phyloP scores from a whole-genome alignment of 306 rosid species.

The Castanea sativa region DNA sequence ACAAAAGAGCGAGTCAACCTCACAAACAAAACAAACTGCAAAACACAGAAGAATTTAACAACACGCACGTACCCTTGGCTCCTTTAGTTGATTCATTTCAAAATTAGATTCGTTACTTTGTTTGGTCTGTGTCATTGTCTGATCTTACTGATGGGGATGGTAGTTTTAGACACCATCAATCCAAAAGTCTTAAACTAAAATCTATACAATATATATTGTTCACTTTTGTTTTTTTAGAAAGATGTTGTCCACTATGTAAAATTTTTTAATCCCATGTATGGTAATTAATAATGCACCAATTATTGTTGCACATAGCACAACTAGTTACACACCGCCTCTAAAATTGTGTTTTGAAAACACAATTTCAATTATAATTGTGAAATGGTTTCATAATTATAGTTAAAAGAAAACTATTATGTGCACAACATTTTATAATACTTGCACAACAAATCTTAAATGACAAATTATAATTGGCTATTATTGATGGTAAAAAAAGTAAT shows the following conservation, averaged over 20 bases:
- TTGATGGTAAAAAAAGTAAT: too few relatives aligned
- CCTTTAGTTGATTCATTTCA: background rate
- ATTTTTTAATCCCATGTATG: background rate
- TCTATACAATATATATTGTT: background rate
- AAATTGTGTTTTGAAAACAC: too few relatives aligned
- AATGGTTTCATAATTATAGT: too few relatives aligned
- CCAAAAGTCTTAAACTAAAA: background rate
- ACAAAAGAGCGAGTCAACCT: slow-evolving; percentile 25
- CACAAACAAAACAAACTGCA: slow-evolving; percentile 4
- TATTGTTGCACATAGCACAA: too few relatives aligned
- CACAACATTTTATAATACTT: too few relatives aligned
- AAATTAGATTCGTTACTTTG: slow-evolving; percentile 34
- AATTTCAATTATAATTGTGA: too few relatives aligned
- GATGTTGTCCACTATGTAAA: background rate
- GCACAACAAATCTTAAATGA: too few relatives aligned
- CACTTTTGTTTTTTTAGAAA: background rate
- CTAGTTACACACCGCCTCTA: too few relatives aligned
- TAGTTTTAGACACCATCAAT: background rate
- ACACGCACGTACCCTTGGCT: background rate
- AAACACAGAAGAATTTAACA: slow-evolving; percentile 11
- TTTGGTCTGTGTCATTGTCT: slow-evolving; percentile 19
- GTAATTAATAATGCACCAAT: too few relatives aligned
- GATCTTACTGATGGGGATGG: background rate
- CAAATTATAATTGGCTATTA: fast-evolving
- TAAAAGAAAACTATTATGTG: too few relatives aligned